Conservation (phyloP, 2,329 filamentous ascomycete species). For the Escovopsis sp. region DNA sequence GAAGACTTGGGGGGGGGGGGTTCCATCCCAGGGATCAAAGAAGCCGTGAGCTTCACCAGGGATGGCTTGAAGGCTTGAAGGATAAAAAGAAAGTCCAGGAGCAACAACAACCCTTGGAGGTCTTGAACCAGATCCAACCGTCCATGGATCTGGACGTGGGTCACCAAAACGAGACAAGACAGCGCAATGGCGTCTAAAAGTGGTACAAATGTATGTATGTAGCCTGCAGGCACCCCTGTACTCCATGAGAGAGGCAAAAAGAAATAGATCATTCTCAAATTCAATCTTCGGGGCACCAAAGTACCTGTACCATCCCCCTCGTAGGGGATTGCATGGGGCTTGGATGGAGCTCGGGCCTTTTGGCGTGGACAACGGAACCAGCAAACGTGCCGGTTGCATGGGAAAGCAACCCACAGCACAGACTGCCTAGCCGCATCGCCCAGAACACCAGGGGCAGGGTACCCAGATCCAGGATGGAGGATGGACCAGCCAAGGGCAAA, state of each 20-base stretch:
- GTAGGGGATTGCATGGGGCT: constrained; percentile 1
- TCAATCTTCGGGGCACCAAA: not conserved
- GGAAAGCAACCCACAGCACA: constrained; percentile 13
- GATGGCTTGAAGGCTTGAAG: constrained; percentile 19
- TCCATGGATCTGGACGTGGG: constrained; percentile 24
- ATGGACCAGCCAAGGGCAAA: not conserved
- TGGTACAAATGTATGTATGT: not conserved
- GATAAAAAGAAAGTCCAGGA: constrained; percentile 14
- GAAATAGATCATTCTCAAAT: not conserved
- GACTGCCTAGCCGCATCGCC: constrained; percentile 4
- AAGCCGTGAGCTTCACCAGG: constrained; percentile 18
- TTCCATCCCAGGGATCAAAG: constrained; percentile 16
- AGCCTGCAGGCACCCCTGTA: not conserved
- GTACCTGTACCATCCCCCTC: not conserved
- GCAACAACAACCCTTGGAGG: constrained; percentile 7
- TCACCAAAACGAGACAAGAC: constrained; percentile 15
- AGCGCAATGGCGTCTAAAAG: constrained; percentile 11
- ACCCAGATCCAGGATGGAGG: constrained; percentile 5
- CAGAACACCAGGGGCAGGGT: constrained; percentile 2
- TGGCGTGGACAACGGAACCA: constrained; percentile 9
- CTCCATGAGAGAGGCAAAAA: not conserved
- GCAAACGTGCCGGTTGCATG: constrained; percentile 21
- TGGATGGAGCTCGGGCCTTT: constrained; percentile 11
- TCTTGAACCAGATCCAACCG: constrained; percentile 20
- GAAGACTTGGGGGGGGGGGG: constrained; percentile 7